Percentiles rank a stretch among this genome's conserved stretches.
Conservation (phyloP, 192 early-diverging fungal genomes). For the Haplosporangium gracile region DNA sequence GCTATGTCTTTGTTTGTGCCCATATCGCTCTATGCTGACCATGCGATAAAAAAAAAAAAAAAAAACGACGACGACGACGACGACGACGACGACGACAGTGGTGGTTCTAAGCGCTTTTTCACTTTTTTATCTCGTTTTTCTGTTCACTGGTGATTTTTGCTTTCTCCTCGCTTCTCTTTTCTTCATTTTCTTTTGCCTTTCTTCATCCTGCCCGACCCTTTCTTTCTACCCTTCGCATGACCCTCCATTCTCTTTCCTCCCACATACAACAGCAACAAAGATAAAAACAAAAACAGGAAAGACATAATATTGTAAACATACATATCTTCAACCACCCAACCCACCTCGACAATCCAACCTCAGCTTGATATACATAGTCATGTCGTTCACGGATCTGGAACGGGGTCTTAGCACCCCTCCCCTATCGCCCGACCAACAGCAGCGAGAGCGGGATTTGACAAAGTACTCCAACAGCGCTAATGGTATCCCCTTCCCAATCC, state of each 20-base stretch:
- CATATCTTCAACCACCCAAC: too few relatives aligned
- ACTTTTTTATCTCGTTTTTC: not conserved
- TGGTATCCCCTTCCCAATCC: not conserved
- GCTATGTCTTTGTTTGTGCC: too few relatives aligned
- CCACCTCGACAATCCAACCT: too few relatives aligned
- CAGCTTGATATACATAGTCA: not conserved
- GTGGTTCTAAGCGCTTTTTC: too few relatives aligned
- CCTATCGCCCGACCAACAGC: slow-evolving; percentile 14
- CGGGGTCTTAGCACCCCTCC: slow-evolving; percentile 41
- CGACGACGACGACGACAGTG: too few relatives aligned
- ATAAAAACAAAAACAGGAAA: not conserved
- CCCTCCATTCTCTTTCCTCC: not conserved
- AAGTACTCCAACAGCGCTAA: slow-evolving; percentile 1
- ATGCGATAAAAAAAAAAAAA: too few relatives aligned
- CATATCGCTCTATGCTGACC: too few relatives aligned
- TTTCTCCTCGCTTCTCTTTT: not conserved
- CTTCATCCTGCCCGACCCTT: not conserved
- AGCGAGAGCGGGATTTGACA: not conserved
- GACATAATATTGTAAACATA: not conserved
- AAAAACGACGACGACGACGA: too few relatives aligned
- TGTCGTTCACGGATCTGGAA: slow-evolving; percentile 46
- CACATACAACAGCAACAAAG: too few relatives aligned
- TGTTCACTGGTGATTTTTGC: not conserved
- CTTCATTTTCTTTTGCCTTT: not conserved
- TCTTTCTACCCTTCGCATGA: not conserved